Conservation (phyloP, 495 filamentous ascomycete species). For the Daldinia grandis region DNA sequence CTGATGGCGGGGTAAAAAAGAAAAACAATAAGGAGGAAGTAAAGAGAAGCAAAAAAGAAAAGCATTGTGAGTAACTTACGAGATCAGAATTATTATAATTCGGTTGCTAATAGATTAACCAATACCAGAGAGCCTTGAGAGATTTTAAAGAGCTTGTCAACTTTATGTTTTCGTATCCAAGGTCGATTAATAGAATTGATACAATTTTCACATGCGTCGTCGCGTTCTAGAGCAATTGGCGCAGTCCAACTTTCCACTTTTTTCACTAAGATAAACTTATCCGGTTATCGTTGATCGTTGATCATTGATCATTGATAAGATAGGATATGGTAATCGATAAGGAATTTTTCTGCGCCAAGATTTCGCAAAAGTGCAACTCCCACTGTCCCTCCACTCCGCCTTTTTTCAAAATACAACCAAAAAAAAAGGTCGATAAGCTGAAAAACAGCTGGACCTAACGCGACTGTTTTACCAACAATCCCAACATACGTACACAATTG, state of each 20-base stretch:
- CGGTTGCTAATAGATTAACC: not conserved
- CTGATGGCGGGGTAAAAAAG: conserved; percentile 9
- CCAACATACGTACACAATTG: conserved; percentile 20
- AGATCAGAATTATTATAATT: not conserved
- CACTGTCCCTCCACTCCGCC: conserved; percentile 28
- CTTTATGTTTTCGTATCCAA: not conserved
- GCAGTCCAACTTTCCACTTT: not conserved
- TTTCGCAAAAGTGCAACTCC: conserved; percentile 37
- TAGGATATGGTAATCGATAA: conserved; percentile 23
- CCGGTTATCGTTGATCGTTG: too few species aligned
- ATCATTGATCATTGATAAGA: conserved; percentile 5
- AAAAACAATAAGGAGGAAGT: not conserved
- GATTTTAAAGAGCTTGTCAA: not conserved
- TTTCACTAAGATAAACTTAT: conserved; percentile 35
- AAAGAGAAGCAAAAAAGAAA: not conserved
- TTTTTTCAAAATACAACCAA: conserved; percentile 21
- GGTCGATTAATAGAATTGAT: not conserved
- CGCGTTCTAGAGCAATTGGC: not conserved
- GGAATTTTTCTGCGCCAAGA: conserved; percentile 38
- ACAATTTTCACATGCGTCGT: conserved; percentile 4
- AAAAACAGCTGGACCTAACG: conserved; percentile 7
- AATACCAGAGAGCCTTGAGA: not conserved
- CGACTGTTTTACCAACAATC: conserved; percentile 9
- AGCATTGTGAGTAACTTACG: not conserved
- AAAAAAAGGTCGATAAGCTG: conserved; percentile 22